These are phyloP conservation scores for Pleurotus salmoneostramineus DNA, from an alignment of 768 basidiomycete genomes.

Conservation along the genomic window DNA sequence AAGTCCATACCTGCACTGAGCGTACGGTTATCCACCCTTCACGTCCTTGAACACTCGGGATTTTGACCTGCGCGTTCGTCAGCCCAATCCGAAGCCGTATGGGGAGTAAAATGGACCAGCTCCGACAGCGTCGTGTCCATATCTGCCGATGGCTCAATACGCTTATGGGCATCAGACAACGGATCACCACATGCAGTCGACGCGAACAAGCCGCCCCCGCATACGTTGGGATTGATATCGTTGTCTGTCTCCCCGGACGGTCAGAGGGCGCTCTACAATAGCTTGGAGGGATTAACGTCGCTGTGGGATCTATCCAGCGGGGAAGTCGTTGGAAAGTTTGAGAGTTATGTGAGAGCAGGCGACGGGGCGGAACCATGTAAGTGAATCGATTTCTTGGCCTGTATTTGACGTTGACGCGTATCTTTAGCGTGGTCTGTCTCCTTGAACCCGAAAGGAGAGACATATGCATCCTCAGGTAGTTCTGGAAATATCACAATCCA, in stretches of 20 bases:
- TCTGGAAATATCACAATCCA: conserved; percentile 71
- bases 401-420: not conserved
- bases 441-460: conserved; percentile 67
- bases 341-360: conserved; percentile 63
- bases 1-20: conserved; percentile 74
- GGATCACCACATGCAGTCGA: conserved; percentile 56
- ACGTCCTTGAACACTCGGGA: conserved; percentile 13
- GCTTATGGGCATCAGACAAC: conserved; percentile 65
- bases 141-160: conserved; percentile 75
- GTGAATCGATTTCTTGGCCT: conserved; percentile 37
- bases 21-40: conserved; percentile 42
- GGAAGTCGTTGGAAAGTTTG: conserved; percentile 56
- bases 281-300: conserved; percentile 78
- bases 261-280: conserved; percentile 67
- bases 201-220: conserved; percentile 54
- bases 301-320: conserved; percentile 71
- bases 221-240: conserved; percentile 83
- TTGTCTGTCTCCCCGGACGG: conserved; percentile 71
- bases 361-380: conserved; percentile 36
- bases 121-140: conserved; percentile 63
- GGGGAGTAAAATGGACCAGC: conserved; percentile 73
- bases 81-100: conserved; percentile 80
- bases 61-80: conserved; percentile 16
- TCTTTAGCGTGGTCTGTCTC: conserved; percentile 79
- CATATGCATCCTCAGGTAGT: conserved; percentile 70